Evolutionary conservation across 495 filamentous ascomycete species (phyloP).

Genomic region (Saxophila tyrrhenica): DNA sequence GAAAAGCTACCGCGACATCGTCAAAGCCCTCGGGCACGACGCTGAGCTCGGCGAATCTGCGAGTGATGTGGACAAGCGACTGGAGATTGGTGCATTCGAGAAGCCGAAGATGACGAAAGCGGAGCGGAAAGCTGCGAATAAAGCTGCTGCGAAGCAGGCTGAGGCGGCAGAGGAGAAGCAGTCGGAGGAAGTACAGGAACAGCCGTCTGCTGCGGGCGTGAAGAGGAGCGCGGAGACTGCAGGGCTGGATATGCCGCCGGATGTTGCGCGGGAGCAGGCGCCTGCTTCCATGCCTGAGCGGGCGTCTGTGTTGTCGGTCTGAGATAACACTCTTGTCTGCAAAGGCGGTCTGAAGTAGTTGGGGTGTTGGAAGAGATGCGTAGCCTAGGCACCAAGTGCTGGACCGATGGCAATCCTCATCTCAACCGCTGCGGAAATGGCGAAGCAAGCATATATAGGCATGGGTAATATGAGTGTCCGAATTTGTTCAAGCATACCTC

Average conservation of each 20-base stretch:
- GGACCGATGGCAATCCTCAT: background rate
- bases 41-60: constrained; percentile 45
- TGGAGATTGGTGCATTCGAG: constrained; percentile 38
- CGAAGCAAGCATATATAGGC: too few species aligned
- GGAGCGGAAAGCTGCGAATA: constrained; percentile 43
- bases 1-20: constrained; percentile 55
- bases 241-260: constrained; percentile 16
- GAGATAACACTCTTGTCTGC: too few species aligned
- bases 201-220: constrained; percentile 4
- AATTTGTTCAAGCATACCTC: too few species aligned
- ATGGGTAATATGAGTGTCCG: too few species aligned
- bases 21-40: constrained; percentile 50
- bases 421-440: too few species aligned
- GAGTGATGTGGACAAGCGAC: constrained; percentile 47
- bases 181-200: background rate
- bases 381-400: constrained; percentile 5
- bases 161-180: too few species aligned
- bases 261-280: constrained; percentile 8
- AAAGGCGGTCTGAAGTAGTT: background rate
- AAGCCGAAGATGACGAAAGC: constrained; percentile 39
- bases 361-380: background rate
- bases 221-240: constrained; percentile 16
- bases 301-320: constrained; percentile 8
- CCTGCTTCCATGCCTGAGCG: constrained; percentile 12
- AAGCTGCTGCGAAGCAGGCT: constrained; percentile 14